Evolutionary conservation across 345 rosid species (phyloP), one percentile per base, ranked within the genome.

Genomic region (Hibiscus trionum): DNA sequence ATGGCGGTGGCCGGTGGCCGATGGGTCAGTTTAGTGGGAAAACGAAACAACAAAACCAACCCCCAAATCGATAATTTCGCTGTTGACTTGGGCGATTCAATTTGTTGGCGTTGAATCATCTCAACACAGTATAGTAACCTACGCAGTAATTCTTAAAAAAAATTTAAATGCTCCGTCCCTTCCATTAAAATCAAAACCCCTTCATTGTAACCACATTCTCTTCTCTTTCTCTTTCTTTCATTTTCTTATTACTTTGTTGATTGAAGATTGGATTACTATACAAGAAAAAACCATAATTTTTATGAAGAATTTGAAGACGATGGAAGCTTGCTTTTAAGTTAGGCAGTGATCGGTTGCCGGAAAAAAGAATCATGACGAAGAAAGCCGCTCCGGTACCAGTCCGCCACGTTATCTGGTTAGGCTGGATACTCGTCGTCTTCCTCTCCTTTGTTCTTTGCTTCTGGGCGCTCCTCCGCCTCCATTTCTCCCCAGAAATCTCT

Each of bases 401-500:
- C 10, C 88, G 88, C 72, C 83, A 75, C 79, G 80, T 75, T 61
- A 50, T 88, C 46, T 80, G 90, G 90, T 70, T 81, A 10, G 82
- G 82, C 63, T 92, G 90, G 95, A 92, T 86, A 88, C 81, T 89
- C 12, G 75, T 83, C 21, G 46, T 87, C 74, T 12, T 84, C 76
- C 55, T 92, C 76, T 89, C 86, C 57, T 26, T 86, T 63, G 52
- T 79, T 3, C 77, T 94, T 61, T 90, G 88, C 66, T 33, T 87
- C 68, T 14, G 86, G 55, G 84, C 87, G 55, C 81, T 95, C 61
- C 26, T 84, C 73, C 69, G 85, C 11, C 81, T 91, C 69, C 86
- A 86, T 66, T 75, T 60, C 72, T 79, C 64, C 4, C 69, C 77
- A 72, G 74, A 75, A 47, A 56, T 72, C 64, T 70, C 68, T 10